Percentiles rank a stretch among this genome's conserved stretches.
phyloP scores from a whole-genome alignment of 139 green algal genomes.

The Chlamydomonas sp. region DNA sequence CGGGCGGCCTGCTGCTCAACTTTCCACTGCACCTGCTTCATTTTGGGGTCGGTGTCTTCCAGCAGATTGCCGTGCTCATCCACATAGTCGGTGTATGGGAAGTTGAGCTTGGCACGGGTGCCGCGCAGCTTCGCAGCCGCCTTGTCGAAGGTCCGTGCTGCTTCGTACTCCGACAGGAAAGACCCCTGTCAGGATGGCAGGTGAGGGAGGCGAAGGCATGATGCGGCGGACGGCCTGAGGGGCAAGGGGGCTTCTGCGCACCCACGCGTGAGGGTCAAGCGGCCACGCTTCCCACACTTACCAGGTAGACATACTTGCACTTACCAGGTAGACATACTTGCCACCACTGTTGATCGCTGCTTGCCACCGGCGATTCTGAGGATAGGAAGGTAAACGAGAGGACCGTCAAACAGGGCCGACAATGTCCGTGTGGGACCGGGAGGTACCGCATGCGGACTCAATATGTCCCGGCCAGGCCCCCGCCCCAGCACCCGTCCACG shows the following conservation, averaged over 20 bases:
- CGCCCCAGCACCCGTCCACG: neutral
- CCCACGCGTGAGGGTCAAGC: too few species aligned
- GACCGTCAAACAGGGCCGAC: neutral
- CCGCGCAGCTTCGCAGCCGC: conserved; percentile 57
- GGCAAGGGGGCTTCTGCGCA: too few species aligned
- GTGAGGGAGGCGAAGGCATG: neutral
- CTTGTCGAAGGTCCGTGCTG: conserved; percentile 57
- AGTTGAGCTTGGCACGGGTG: conserved; percentile 61
- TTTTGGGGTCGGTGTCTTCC: conserved; percentile 30
- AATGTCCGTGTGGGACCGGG: neutral
- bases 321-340: conserved; percentile 63
- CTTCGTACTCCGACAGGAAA: conserved; percentile 60
- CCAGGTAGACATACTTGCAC: neutral
- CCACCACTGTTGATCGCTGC: conserved; percentile 64
- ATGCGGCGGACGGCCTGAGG: too few species aligned
- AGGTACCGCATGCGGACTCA: neutral
- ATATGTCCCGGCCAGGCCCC: neutral
- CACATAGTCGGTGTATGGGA: conserved; percentile 43
- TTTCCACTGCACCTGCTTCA: conserved; percentile 29
- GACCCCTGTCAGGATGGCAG: conserved; percentile 32
- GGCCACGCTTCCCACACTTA: too few species aligned
- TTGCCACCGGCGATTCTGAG: conserved; percentile 54
- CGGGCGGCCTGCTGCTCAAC: neutral
- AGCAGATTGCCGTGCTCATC: conserved; percentile 45
- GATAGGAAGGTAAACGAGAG: neutral